A percentile compares a stretch with the other conserved stretches of the same genome.
Conservation (phyloP, 202 grass and related monocot species). For the Alloteropsis angusta region DNA sequence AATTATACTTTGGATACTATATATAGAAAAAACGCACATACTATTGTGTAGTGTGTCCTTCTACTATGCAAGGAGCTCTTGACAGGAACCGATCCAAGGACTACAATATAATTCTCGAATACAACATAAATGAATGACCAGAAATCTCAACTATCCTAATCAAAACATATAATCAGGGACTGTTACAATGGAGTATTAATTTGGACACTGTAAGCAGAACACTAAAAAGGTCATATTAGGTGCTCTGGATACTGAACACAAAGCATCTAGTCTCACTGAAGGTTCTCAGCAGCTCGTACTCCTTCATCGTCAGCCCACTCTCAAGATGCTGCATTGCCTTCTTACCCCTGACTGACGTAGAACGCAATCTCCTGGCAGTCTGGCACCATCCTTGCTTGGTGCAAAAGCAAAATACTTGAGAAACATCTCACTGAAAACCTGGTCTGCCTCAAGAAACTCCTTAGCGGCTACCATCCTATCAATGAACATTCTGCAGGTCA, state of each 20-base stretch:
- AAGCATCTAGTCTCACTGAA: constrained; percentile 64
- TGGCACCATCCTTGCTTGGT: constrained; percentile 24
- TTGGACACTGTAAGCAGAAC: too few species aligned
- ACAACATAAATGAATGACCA: too few species aligned
- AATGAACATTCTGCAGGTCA: constrained; percentile 53
- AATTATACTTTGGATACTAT: too few species aligned
- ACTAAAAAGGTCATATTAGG: too few species aligned
- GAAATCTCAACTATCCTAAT: too few species aligned
- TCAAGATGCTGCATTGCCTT: constrained; percentile 61
- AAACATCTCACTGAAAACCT: constrained; percentile 59
- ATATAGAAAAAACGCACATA: too few species aligned
- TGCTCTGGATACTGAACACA: constrained; percentile 35
- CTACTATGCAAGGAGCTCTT: too few species aligned
- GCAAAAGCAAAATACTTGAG: constrained; percentile 40
- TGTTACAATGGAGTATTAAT: too few species aligned
- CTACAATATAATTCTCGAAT: too few species aligned
- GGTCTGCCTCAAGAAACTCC: constrained; percentile 27
- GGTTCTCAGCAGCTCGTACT: constrained; percentile 59
- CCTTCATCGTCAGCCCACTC: constrained; percentile 56
- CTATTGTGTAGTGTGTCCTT: too few species aligned
- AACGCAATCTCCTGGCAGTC: constrained; percentile 25
- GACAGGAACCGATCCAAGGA: too few species aligned
- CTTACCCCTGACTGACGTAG: constrained; percentile 41
- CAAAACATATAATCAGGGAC: too few species aligned
- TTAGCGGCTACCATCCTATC: constrained; percentile 41